phyloP scores from a whole-genome alignment of 495 filamentous ascomycete genomes.

The Hypomontagnella monticulosa region DNA sequence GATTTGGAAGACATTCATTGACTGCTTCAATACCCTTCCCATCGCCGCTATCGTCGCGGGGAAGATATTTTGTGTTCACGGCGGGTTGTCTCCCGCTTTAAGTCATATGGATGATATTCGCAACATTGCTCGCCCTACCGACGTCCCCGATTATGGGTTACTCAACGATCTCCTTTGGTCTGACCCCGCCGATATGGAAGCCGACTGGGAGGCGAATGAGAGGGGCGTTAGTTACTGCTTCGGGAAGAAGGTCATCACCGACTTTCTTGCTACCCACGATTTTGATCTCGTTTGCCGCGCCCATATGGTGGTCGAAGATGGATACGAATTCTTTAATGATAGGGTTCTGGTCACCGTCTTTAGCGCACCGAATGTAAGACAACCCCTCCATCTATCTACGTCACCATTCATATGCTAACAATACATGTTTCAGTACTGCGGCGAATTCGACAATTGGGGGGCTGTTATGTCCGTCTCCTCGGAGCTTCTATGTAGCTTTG shows the following conservation, averaged over 20 bases:
- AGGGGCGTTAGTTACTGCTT: conserved; percentile 98
- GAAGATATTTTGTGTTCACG: conserved; percentile 99
- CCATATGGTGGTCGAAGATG: conserved; percentile 99
- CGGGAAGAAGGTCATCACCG: conserved; percentile 97
- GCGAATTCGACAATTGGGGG: conserved; percentile 99
- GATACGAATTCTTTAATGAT: conserved; percentile 99
- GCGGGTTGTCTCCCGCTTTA: conserved; percentile 90
- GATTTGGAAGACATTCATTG: conserved; percentile 98
- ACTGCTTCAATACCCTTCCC: conserved; percentile 96
- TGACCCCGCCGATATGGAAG: conserved; percentile 97
- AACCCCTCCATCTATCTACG: not conserved
- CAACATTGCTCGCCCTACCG: conserved; percentile 92
- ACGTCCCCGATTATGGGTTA: conserved; percentile 96
- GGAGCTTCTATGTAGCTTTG: conserved; percentile 96
- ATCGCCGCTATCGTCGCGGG: conserved; percentile 96
- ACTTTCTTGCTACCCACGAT: conserved; percentile 93
- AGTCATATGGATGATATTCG: conserved; percentile 99
- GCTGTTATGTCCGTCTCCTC: conserved; percentile 97
- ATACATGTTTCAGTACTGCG: conserved; percentile 77
- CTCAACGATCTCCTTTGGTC: conserved; percentile 98
- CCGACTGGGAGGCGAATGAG: conserved; percentile 98
- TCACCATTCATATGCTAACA: conserved; percentile 26
- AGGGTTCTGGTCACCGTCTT: conserved; percentile 96
- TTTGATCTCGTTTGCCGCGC: conserved; percentile 97
- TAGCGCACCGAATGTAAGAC: conserved; percentile 91